Evolutionary conservation across 805 yeast genomes (phyloP), one percentile per base, ranked within the genome.

Genomic region (Kockiozyma suomiensis): DNA sequence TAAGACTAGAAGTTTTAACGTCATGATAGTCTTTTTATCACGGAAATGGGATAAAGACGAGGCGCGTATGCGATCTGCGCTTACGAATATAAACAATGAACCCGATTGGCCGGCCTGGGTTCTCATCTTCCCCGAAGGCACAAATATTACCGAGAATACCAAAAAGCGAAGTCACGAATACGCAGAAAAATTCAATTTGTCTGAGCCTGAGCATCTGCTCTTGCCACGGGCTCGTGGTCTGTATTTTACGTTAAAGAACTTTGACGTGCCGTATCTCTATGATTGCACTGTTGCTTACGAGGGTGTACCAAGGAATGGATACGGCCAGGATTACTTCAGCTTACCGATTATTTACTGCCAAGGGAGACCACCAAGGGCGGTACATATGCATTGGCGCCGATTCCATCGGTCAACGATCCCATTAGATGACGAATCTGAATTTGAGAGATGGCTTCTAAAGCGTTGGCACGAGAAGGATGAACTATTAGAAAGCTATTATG

Each of bases 61-160:
- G 70, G 66, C 78, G 6, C 78, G 78, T 12, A 78, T 92, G 76
- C 77, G 82, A 28, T 80, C 81, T 50, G 81, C 79, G 50, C 76
- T 91, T 57, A 74, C 76, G 15, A 78, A 77, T 45, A 77, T 87
- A n/a, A 87, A 85, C 70, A 69, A 74, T 21, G 74, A 79, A 66
- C 54, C 66, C 30, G 61, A 70, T 5, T 81, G 83, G 82, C 61
- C 88, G 2, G 85, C 86, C 64, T 84, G 87, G 79, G 72, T 94
- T 48, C 74, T 92, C 23, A 73, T 94, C 28, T 94, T 87, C 74
- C 99, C 99, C 1, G 99, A 94, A 73, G 99, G 99, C 4, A 94
- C 99, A 0, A 94, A 90, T 59, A 75, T 88, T 56, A 85, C 94
- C 40, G 79, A 78, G 4, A 80, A 82, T 61, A 90, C 97, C 1